Evolutionary conservation across 805 yeast species (phyloP).

Genomic region (Saccharomycopsis guyanensis): DNA sequence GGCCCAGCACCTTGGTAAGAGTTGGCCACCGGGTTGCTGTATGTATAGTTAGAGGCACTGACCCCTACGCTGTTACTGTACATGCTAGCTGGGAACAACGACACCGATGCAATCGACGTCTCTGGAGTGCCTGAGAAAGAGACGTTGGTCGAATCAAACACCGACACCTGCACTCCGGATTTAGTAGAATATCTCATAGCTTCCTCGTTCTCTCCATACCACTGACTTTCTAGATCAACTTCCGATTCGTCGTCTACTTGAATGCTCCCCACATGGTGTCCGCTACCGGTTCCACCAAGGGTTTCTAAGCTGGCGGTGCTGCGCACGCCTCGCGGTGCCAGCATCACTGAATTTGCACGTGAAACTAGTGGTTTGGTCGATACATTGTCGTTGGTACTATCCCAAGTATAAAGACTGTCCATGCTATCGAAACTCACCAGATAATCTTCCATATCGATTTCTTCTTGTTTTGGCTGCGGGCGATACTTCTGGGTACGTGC

Average conservation of each 20-base stretch:
- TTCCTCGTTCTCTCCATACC: too few relatives aligned
- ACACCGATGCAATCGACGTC: conserved; percentile 15
- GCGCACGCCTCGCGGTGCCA: neutral
- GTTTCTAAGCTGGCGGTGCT: conserved; percentile 5
- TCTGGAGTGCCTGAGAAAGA: conserved; percentile 16
- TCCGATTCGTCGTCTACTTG: conserved; percentile 6
- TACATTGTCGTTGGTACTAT: conserved; percentile 9
- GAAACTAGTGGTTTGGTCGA: conserved; percentile 17
- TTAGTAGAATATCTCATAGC: conserved; percentile 10
- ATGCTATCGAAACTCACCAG: neutral
- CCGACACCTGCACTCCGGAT: conserved; percentile 5
- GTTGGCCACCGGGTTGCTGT: conserved; percentile 5
- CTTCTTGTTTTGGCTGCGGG: too few relatives aligned
- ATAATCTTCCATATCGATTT: too few relatives aligned
- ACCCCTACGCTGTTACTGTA: neutral
- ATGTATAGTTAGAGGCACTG: conserved; percentile 1
- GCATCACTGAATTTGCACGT: conserved; percentile 11
- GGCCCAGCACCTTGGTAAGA: neutral
- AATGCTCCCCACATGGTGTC: neutral
- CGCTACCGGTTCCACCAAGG: conserved; percentile 1
- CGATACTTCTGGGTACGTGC: too few relatives aligned
- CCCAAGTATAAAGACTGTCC: too few relatives aligned
- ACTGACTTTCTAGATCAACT: too few relatives aligned
- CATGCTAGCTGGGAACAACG: conserved; percentile 7
- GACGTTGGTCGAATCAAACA: conserved; percentile 6